These are phyloP conservation scores for Elsinoe fawcettii DNA, from an alignment of 2,329 filamentous ascomycete species.

Conservation along the genomic window DNA sequence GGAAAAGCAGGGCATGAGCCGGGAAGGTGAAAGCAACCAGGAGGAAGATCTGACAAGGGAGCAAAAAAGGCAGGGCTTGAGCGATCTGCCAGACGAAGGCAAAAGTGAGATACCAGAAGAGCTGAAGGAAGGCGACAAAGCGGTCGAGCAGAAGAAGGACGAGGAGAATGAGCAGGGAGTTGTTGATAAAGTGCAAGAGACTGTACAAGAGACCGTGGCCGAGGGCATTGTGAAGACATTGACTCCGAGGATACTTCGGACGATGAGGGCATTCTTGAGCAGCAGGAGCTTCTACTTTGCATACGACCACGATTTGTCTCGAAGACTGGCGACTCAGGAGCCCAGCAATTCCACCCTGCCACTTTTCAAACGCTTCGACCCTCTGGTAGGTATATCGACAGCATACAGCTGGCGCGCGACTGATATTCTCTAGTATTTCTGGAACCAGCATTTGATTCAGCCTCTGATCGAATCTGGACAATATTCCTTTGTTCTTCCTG, in stretches of 20 bases:
- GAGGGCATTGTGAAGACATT: conserved; percentile 37
- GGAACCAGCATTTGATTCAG: conserved; percentile 70
- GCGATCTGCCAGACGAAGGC: conserved; percentile 24
- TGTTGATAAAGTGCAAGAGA: conserved; percentile 1
- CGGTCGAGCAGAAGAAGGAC: neutral
- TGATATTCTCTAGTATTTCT: conserved; percentile 58
- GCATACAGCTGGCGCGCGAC: neutral
- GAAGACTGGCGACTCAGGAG: conserved; percentile 44
- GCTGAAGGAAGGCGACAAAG: conserved; percentile 10
- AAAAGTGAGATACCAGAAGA: conserved; percentile 27
- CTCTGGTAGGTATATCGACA: conserved; percentile 40
- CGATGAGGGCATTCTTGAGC: conserved; percentile 75
- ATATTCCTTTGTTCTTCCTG: conserved; percentile 63
- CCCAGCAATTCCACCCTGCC: conserved; percentile 45
- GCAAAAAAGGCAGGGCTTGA: conserved; percentile 28
- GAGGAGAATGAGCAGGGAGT: conserved; percentile 10
- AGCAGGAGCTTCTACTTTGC: conserved; percentile 86
- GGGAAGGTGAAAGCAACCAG: conserved; percentile 34
- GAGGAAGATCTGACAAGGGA: conserved; percentile 26
- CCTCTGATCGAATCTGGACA: conserved; percentile 69
- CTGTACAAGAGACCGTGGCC: conserved; percentile 7
- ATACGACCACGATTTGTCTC: conserved; percentile 88
- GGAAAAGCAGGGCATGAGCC: conserved; percentile 60
- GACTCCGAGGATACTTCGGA: conserved; percentile 76
- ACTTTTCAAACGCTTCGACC: conserved; percentile 65